phyloP scores from a whole-genome alignment of 495 filamentous ascomycete genomes.

The Penicillium robsamsonii region DNA sequence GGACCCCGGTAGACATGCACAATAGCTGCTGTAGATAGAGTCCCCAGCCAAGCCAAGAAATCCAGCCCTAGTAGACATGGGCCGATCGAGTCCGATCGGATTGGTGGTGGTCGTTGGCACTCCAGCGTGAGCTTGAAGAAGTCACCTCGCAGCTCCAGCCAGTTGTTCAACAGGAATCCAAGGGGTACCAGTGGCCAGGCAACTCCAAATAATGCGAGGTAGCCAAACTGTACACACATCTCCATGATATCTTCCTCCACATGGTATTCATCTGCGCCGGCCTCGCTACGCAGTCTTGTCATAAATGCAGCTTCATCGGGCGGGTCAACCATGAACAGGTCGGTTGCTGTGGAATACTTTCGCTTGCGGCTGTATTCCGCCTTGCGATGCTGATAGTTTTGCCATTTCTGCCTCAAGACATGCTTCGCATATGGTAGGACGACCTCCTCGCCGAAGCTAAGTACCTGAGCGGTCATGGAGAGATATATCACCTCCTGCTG shows the following conservation, averaged over 20 bases:
- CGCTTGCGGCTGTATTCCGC: conserved; percentile 18
- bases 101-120: conserved; percentile 84
- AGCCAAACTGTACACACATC: conserved; percentile 58
- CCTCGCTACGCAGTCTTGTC: conserved; percentile 74
- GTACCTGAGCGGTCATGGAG: conserved; percentile 86
- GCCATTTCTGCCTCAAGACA: conserved; percentile 40
- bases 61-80: conserved; percentile 82
- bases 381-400: conserved; percentile 31
- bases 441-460: conserved; percentile 82
- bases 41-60: conserved; percentile 89
- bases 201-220: conserved; percentile 84
- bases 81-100: conserved; percentile 87
- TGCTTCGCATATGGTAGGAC: conserved; percentile 83
- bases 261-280: conserved; percentile 78
- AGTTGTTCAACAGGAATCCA: conserved; percentile 91
- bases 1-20: conserved; percentile 78
- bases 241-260: conserved; percentile 55
- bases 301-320: conserved; percentile 75
- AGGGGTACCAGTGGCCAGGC: conserved; percentile 87
- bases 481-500: conserved; percentile 94
- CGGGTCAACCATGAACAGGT: conserved; percentile 44
- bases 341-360: conserved; percentile 28
- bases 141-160: conserved; percentile 89
- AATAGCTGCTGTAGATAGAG: conserved; percentile 76
- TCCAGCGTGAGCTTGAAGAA: conserved; percentile 88